Percentiles rank a stretch among this genome's conserved stretches.
Conservation (phyloP, 164 flowering plant species). For the Chimonanthus praecox region DNA sequence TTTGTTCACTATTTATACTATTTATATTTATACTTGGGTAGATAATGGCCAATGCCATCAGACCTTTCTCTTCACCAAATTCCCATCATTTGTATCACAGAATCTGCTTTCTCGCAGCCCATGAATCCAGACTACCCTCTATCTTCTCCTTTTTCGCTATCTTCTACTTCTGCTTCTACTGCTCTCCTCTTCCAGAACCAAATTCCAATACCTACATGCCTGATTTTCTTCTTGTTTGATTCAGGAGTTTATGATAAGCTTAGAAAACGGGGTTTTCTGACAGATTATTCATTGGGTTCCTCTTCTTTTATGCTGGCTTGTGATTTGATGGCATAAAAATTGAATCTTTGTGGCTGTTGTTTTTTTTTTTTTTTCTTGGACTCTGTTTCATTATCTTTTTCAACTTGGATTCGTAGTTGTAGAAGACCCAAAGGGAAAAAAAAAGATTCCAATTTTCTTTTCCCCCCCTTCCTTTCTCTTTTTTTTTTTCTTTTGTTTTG, state of each 20-base stretch:
- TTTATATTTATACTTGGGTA: conserved; percentile 5
- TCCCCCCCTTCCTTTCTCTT: too few species aligned
- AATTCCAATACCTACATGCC: conserved; percentile 25
- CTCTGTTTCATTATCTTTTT: too few species aligned
- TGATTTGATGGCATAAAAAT: too few species aligned
- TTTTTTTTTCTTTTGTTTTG: too few species aligned
- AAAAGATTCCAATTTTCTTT: too few species aligned
- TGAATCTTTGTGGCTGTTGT: too few species aligned
- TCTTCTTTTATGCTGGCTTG: not conserved
- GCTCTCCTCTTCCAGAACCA: conserved; percentile 13
- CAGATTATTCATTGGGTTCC: conserved; percentile 26
- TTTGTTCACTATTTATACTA: too few species aligned
- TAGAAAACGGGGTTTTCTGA: conserved; percentile 18
- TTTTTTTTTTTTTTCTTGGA: too few species aligned
- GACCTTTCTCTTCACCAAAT: conserved; percentile 40
- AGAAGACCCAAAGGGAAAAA: too few species aligned
- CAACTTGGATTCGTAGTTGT: too few species aligned
- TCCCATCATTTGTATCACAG: conserved; percentile 28
- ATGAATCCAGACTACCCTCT: conserved; percentile 18
- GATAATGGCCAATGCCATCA: conserved; percentile 41
- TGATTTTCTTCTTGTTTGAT: conserved; percentile 19
- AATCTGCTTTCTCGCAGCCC: conserved; percentile 27
- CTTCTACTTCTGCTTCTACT: conserved; percentile 11
- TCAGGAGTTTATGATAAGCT: conserved; percentile 20
- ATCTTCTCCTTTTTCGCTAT: conserved; percentile 5